A percentile compares a stretch with the other conserved stretches of the same genome.
phyloP scores from a whole-genome alignment of 169 alveolate species.

The Cardiosporidium cionae region DNA sequence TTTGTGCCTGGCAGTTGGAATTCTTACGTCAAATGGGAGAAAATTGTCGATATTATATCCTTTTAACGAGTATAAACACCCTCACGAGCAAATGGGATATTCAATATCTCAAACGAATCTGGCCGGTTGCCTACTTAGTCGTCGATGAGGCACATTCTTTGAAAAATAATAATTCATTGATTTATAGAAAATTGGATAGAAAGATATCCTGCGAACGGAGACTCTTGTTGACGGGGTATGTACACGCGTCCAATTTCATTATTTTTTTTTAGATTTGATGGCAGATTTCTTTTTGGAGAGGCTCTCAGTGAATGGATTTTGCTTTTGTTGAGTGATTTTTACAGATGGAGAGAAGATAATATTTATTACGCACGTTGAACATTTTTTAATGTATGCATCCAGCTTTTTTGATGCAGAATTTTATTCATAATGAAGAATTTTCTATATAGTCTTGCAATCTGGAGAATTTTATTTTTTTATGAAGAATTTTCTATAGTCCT shows the following conservation, averaged over 20 bases:
- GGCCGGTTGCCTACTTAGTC: slow-evolving; percentile 61
- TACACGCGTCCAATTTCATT: slow-evolving; percentile 33
- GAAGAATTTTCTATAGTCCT: too few species aligned
- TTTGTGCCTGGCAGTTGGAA: not conserved
- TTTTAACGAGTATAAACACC: slow-evolving; percentile 18
- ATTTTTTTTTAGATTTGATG: too few species aligned
- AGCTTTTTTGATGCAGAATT: too few species aligned
- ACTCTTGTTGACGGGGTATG: slow-evolving; percentile 74
- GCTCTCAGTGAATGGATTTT: too few species aligned
- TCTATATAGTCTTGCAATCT: too few species aligned
- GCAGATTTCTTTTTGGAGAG: too few species aligned
- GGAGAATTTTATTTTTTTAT: too few species aligned
- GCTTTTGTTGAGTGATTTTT: too few species aligned
- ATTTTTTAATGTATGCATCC: too few species aligned
- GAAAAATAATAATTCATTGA: slow-evolving; percentile 74
- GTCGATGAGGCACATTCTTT: slow-evolving; percentile 88
- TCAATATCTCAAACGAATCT: slow-evolving; percentile 16
- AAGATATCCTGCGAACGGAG: slow-evolving; percentile 62
- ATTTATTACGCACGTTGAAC: too few species aligned
- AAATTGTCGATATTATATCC: not conserved
- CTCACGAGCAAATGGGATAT: slow-evolving; percentile 23
- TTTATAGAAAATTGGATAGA: slow-evolving; percentile 66
- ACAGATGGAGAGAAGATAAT: too few species aligned
- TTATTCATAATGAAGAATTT: too few species aligned
- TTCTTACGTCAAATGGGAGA: not conserved